These are phyloP conservation scores for Rutstroemia sp. DNA, from an alignment of 2,329 filamentous ascomycete species.

Conservation along the genomic window DNA sequence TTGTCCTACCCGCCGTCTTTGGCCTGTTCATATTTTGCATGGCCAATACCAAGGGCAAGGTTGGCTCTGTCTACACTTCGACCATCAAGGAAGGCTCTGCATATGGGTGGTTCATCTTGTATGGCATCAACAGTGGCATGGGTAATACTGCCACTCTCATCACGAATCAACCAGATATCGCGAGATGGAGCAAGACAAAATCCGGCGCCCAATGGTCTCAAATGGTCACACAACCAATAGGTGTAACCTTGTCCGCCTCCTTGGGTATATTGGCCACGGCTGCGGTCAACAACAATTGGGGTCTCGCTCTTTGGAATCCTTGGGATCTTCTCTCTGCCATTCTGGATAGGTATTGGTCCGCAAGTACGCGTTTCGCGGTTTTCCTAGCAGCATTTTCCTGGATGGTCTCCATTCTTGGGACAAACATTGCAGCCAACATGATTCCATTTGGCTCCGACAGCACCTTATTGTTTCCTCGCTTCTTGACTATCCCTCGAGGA, in stretches of 20 bases:
- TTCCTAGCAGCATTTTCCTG: constrained; percentile 43
- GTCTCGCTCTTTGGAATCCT: constrained; percentile 32
- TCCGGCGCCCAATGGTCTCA: constrained; percentile 35
- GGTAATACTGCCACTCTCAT: constrained; percentile 34
- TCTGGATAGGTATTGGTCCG: constrained; percentile 23
- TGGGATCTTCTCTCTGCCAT: constrained; percentile 39
- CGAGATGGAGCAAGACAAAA: constrained; percentile 30
- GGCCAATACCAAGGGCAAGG: constrained; percentile 31
- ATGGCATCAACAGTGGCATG: constrained; percentile 34
- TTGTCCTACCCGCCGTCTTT: constrained; percentile 33
- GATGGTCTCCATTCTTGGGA: constrained; percentile 46
- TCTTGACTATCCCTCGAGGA: constrained; percentile 48
- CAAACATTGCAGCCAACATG: constrained; percentile 50
- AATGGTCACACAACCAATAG: constrained; percentile 27
- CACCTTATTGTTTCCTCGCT: constrained; percentile 44
- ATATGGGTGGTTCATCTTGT: constrained; percentile 33
- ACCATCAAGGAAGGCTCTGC: constrained; percentile 11
- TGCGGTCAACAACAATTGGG: constrained; percentile 30
- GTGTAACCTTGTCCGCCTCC: constrained; percentile 11
- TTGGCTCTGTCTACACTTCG: constrained; percentile 21
- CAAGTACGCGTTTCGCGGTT: constrained; percentile 34
- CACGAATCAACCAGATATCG: constrained; percentile 38
- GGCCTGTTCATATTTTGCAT: constrained; percentile 35
- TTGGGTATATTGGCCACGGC: constrained; percentile 28
- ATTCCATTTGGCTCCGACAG: constrained; percentile 47